Evolutionary conservation across 2,329 filamentous ascomycete genomes (phyloP), one percentile per base, ranked within the genome.

Genomic region (Calonectria pseudoturangicola): DNA sequence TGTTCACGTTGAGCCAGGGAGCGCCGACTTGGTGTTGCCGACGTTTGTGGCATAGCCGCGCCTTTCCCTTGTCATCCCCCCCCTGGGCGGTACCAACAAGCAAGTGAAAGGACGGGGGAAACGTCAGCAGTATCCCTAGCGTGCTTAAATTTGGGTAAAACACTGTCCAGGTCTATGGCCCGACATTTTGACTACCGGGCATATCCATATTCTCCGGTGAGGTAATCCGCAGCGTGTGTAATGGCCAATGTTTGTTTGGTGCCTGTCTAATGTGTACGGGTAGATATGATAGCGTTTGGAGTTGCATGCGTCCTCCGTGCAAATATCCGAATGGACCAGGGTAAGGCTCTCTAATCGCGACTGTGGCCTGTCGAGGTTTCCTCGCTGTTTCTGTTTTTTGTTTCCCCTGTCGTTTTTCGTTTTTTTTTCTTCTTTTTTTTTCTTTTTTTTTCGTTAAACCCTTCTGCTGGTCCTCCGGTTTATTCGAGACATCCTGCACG

Each of bases 1-100:
- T 67, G 25, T 63, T 71, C 56, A 71, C 69, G 56, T 33, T 64
- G 15, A 16, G 18, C 25, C 28, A 21, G 36, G 30, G 51, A 50
- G 25, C 33, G 25, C 10, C 28, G 45, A 48, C 10, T 18, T 54
- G 63, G 54, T 27, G 68, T 67, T 50, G 43, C 51, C 27, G 36
- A 67, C 45, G 30, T 27, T 60, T 67, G 27, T 27, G 58, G 58
- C 47, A 66, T 66, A 66, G 58, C 64, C 63, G 50, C 65, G 65
- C 48, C 70, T 45, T 72, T 72, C 51, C 30, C 47, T 39, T 63
- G 56, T 65, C 70, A 71, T 63, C 63, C 56, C 47, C 50, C 18
- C 25, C 33, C 62, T 60, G 13, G 60, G 48, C 43, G 43, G 43
- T 9, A 41, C 60, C 21, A 28, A 36, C 60, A 60, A 18, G 28